These are phyloP conservation scores for Ophiostoma sp. DNA, from an alignment of 2,329 filamentous ascomycete genomes.

Conservation along the genomic window DNA sequence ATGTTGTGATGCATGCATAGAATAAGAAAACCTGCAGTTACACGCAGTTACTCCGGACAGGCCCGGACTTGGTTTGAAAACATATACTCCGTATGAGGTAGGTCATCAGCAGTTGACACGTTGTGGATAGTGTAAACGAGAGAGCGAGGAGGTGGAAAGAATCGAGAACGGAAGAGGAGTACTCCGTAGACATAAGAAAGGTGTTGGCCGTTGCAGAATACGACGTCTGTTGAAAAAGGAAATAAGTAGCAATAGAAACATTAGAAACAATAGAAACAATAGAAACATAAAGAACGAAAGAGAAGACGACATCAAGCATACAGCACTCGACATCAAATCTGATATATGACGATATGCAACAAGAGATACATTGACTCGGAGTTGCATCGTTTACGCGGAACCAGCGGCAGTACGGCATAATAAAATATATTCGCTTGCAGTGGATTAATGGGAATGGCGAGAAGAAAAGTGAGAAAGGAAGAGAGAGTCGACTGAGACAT, in stretches of 20 bases:
- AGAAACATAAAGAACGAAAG: no score
- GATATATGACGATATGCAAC: background rate
- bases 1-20: conserved; percentile 12
- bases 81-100: no score
- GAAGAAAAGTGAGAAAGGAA: background rate
- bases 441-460: background rate
- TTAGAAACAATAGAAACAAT: background rate
- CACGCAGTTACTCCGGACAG: no score
- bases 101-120: no score
- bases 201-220: background rate
- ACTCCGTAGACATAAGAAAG: background rate
- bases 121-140: background rate
- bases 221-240: background rate
- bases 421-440: background rate
- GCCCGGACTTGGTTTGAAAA: no score
- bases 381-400: conserved; percentile 7
- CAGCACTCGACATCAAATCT: background rate
- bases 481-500: background rate
- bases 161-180: background rate
- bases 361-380: background rate
- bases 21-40: background rate
- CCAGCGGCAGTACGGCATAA: conserved; percentile 3
- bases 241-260: background rate
- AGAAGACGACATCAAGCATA: no score
- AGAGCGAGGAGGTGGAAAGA: background rate